Base-by-base conservation (phyloP, 495 filamentous ascomycete genomes). In the Lasiosphaeria hispida region DNA sequence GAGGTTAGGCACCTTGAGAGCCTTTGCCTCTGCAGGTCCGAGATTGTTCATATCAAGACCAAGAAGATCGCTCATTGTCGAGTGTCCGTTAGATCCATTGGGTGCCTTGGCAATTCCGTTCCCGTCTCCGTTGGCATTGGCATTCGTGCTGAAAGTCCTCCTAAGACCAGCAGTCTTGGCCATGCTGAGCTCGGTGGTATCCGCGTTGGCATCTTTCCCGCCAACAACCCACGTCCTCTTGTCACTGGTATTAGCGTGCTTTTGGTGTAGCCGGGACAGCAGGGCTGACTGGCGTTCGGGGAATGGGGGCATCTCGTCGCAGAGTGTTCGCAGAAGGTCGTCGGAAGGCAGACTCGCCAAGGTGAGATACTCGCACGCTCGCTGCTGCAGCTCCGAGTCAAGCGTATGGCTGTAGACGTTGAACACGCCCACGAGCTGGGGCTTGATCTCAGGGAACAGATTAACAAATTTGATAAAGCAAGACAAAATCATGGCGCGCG, bases 231-330 rank as follows among this genome's bases (percentile, higher is more conserved):
- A 98, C 0, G 94, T 97, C 57, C 94, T 82, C 74, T 92, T 96
- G 69, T 97, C 95, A 64, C 87, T 93, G 3, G 90, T 91, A 44
- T 87, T 86, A 15, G 89, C 89, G 62, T 94, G 91, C 73, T 92
- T 96, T 74, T 94, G 89, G 70, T 97, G 94, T 34, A 99, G 82
- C 37, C 95, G 83, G 11, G 92, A 97, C 23, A 99, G 76, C 30
- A 99, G 77, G 2, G 94, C 94, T 4, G 92, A 97, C 15, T 93
- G 83, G 50, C 95, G 84, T 71, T 99, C 92, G 0, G 95, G 95
- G 77, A 97, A 99, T 0, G 95, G 92, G 11, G 95, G 95, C 95
- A 99, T 97, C 68, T 99, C 95, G 66, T 99, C 95, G 72, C 91
- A 96, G 1, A 99, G 89, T 1, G 95, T 97, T 48, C 95, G 88